Base-by-base conservation (phyloP, 306 rosid genomes). In the Lathyrus aphaca region DNA sequence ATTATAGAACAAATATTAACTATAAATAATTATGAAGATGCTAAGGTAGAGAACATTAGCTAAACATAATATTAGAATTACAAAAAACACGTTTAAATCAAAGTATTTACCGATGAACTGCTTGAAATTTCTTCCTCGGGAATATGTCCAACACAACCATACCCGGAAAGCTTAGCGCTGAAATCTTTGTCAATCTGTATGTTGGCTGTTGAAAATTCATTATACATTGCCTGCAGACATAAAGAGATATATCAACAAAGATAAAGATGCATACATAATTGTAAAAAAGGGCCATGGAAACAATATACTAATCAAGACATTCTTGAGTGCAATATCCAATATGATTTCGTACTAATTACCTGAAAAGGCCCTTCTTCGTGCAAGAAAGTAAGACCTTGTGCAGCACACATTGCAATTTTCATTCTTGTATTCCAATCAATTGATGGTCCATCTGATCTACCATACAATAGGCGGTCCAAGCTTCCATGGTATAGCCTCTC, bases 321-420 rank as follows among this genome's bases (percentile, higher is more conserved):
- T 9, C 3, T 2, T 13, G 15, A 60, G 55, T 38, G 37, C 15
- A 68, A 14, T 16, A 43, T 74, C 23, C 48, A 53, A 45, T 44
- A 32, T 30, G 50, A n/a, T 54, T 25, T 63, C 38, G 19, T 15
- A 8, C 35, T 55, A 66, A 62, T 80, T 73, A 95, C 99, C 99
- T 95, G 99, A 83, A 95, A 95, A 74, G 99, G 99, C 53, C 99
- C 99, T 84, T 95, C 99, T 82, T 95, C 99, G 42, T 95, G 99
- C 90, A 95, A 84, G 84, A 95, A 95, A 43, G 96, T 87, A 66
- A 95, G 97, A 55, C 99, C 99, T 56, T 91, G 96, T 14, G 99
- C 97, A 68, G 99, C 95, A 61, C 91, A 89, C 56, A 89, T 77
- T 49, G 96, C 95, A 75, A 95, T 89, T 85, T 87, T 91, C 84